Conservation (phyloP, 306 rosid genomes). For the Trifolium fragiferum region DNA sequence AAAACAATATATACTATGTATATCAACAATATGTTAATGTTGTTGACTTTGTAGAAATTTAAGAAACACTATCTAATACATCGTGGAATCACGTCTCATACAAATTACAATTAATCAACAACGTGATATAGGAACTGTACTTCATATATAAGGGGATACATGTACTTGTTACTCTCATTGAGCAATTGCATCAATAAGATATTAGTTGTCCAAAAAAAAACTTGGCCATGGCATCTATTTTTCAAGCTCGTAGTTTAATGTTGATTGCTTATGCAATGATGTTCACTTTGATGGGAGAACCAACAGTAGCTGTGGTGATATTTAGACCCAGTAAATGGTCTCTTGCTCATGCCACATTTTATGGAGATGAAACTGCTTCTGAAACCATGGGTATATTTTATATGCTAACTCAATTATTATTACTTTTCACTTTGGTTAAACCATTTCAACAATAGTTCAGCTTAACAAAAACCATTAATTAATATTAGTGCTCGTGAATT, state of each 20-base stretch:
- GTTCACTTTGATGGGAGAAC: conserved; percentile 42
- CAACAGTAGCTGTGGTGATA: conserved; percentile 23
- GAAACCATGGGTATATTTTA: conserved; percentile 75
- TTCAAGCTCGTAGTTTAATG: conserved; percentile 41
- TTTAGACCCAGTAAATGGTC: conserved; percentile 75
- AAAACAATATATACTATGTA: neutral
- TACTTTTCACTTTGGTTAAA: neutral
- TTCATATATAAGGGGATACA: conserved; percentile 47
- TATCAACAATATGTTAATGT: conserved; percentile 23
- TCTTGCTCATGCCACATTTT: conserved; percentile 82
- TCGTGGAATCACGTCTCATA: conserved; percentile 67
- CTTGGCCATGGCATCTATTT: conserved; percentile 58
- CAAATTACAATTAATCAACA: neutral
- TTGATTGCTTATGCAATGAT: conserved; percentile 42
- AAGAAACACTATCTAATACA: conserved; percentile 34
- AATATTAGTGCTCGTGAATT: too few relatives aligned
- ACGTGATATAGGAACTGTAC: conserved; percentile 35
- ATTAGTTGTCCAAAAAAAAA: conserved; percentile 6
- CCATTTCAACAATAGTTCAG: neutral
- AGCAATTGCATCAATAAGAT: conserved; percentile 27
- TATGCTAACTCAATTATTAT: neutral
- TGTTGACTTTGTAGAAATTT: conserved; percentile 38
- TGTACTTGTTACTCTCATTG: conserved; percentile 38
- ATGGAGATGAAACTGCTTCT: conserved; percentile 88
- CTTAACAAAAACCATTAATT: too few relatives aligned